Percentiles rank a stretch among this genome's conserved stretches.
These are phyloP conservation scores for Trichothecium roseum DNA, from an alignment of 2,329 filamentous ascomycete species.

Conservation along the genomic window DNA sequence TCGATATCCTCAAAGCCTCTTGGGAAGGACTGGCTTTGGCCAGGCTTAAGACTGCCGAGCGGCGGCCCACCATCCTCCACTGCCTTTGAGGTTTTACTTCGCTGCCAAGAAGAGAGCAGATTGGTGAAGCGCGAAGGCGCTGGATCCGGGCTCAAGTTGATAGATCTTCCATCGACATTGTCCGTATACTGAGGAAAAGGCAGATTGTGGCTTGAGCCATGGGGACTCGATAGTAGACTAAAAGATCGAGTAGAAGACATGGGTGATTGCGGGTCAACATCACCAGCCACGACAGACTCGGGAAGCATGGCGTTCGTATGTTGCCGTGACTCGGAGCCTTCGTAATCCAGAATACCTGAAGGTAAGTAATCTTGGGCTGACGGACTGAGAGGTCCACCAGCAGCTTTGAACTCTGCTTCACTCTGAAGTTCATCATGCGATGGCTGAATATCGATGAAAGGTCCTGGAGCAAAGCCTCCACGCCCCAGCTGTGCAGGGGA, in stretches of 20 bases:
- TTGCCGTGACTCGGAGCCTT: slow-evolving; percentile 45
- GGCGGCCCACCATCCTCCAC: slow-evolving; percentile 41
- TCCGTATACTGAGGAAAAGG: slow-evolving; percentile 42
- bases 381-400: slow-evolving; percentile 64
- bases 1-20: slow-evolving; percentile 47
- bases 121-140: slow-evolving; percentile 29
- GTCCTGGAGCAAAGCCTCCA: slow-evolving; percentile 38
- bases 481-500: slow-evolving; percentile 3
- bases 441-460: slow-evolving; percentile 38
- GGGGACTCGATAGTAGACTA: slow-evolving; percentile 51
- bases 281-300: slow-evolving; percentile 16
- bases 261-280: slow-evolving; percentile 48
- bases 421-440: slow-evolving; percentile 35
- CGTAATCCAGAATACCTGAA: slow-evolving; percentile 53
- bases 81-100: slow-evolving; percentile 52
- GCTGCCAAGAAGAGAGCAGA: slow-evolving; percentile 50
- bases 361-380: slow-evolving; percentile 66
- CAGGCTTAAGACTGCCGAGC: slow-evolving; percentile 57
- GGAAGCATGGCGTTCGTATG: slow-evolving; percentile 20
- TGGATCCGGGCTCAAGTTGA: slow-evolving; percentile 29
- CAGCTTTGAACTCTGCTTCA: slow-evolving; percentile 51
- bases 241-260: slow-evolving; percentile 46
- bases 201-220: slow-evolving; percentile 47
- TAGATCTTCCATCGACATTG: slow-evolving; percentile 31
- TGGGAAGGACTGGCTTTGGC: slow-evolving; percentile 72